phyloP scores from a whole-genome alignment of 768 basidiomycete genomes.

The Scleroderma bovista region DNA sequence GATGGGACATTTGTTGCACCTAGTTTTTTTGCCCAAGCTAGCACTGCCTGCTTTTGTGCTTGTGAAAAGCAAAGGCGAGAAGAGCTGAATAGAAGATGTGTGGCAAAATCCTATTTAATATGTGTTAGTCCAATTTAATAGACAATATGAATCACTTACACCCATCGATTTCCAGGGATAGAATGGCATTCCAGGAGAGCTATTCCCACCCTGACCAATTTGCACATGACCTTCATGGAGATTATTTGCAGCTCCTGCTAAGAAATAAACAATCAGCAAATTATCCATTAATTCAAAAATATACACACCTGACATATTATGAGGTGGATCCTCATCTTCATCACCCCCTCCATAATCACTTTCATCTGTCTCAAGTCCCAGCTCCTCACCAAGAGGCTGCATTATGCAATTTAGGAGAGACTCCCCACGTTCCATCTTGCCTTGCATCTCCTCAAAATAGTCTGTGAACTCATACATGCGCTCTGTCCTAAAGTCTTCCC shows the following conservation, averaged over 20 bases:
- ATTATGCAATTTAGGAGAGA: neutral
- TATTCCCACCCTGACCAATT: too few species aligned
- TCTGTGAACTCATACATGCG: slow-evolving; percentile 1
- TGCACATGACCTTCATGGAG: neutral
- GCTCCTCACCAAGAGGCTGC: slow-evolving; percentile 6
- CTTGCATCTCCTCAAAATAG: slow-evolving; percentile 11
- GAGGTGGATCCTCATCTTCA: neutral
- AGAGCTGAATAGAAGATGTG: slow-evolving; percentile 23
- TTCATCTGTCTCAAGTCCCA: neutral
- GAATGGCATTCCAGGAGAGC: neutral
- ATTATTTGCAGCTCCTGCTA: neutral
- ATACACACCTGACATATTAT: neutral
- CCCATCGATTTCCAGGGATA: slow-evolving; percentile 1
- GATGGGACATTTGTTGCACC: slow-evolving; percentile 21
- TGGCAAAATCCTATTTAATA: slow-evolving; percentile 10
- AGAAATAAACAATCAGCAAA: neutral
- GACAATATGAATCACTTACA: neutral
- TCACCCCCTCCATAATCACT: neutral
- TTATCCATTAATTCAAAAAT: neutral
- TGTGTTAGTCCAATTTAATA: neutral
- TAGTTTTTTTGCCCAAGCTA: slow-evolving; percentile 21
- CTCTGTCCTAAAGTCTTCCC: slow-evolving; percentile 3
- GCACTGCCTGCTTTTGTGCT: slow-evolving; percentile 21
- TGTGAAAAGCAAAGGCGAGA: slow-evolving; percentile 23
- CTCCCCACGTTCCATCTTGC: neutral